Percentiles rank a stretch among this genome's conserved stretches.
Evolutionary conservation across 441 rosid species (phyloP).

Genomic region (Iberis amara): DNA sequence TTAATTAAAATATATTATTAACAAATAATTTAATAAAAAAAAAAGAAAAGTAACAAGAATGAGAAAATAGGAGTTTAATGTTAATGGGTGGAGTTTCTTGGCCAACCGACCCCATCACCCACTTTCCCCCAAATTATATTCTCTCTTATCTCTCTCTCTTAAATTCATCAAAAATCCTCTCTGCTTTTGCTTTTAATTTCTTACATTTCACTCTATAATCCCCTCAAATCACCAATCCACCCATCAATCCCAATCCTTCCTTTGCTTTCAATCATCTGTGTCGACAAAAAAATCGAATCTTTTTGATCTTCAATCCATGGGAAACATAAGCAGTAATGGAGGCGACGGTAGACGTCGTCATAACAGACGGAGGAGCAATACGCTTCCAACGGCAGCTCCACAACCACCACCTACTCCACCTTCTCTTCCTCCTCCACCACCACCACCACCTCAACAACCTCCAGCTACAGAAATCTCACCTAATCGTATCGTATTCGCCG

Average conservation of each 20-base stretch:
- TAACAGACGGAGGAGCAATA: constrained; percentile 44
- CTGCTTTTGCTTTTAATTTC: constrained; percentile 11
- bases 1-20: background rate
- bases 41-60: background rate
- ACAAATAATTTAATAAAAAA: background rate
- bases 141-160: constrained; percentile 30
- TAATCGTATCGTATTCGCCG: constrained; percentile 72
- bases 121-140: constrained; percentile 26
- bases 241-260: background rate
- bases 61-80: constrained; percentile 5
- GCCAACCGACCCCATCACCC: constrained; percentile 26
- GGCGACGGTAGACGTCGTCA: constrained; percentile 51
- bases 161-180: constrained; percentile 8
- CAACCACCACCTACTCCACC: constrained; percentile 39
- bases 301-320: constrained; percentile 39
- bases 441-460: constrained; percentile 26
- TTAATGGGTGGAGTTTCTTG: constrained; percentile 18
- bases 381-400: constrained; percentile 42
- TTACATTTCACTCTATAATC: constrained; percentile 25
- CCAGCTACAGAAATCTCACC: constrained; percentile 59
- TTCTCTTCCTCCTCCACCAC: constrained; percentile 43
- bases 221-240: constrained; percentile 15
- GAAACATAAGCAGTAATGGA: constrained; percentile 54
- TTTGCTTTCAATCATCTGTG: constrained; percentile 11
- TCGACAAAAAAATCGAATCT: constrained; percentile 7